Evolutionary conservation across 1,284 basidiomycete species (phyloP).

Genomic region (Psilocybe mexicana): DNA sequence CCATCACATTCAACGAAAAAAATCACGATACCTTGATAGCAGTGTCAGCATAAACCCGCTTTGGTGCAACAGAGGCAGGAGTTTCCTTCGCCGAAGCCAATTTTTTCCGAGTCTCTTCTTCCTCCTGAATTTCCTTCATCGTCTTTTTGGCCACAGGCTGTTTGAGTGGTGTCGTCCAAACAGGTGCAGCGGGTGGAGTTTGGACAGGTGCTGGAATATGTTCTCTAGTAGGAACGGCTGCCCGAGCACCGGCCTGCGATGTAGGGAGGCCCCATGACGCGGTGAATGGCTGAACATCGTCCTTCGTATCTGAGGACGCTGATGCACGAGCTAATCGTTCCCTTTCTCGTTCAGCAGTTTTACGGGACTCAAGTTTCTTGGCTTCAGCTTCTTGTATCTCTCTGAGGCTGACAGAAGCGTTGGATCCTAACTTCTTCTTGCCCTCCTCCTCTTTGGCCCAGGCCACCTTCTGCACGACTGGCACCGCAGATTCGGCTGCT

Average conservation of each 20-base stretch:
- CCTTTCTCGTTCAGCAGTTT: slow-evolving; percentile 65
- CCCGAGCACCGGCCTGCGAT: slow-evolving; percentile 64
- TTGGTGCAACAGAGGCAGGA: slow-evolving; percentile 52
- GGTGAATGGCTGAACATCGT: slow-evolving; percentile 62
- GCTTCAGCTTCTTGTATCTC: slow-evolving; percentile 96
- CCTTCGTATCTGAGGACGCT: slow-evolving; percentile 41
- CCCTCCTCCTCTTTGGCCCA: slow-evolving; percentile 69
- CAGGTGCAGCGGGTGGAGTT: slow-evolving; percentile 42
- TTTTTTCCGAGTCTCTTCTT: slow-evolving; percentile 88
- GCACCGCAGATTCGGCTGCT: slow-evolving; percentile 30
- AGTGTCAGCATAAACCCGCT: slow-evolving; percentile 80
- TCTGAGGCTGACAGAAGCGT: slow-evolving; percentile 70
- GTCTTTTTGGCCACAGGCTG: slow-evolving; percentile 76
- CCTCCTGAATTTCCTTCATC: slow-evolving; percentile 98
- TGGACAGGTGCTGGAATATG: slow-evolving; percentile 37
- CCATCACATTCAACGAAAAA: not conserved
- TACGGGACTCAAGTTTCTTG: slow-evolving; percentile 77
- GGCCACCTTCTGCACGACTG: slow-evolving; percentile 46
- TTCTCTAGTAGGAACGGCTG: slow-evolving; percentile 45
- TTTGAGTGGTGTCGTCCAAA: slow-evolving; percentile 69
- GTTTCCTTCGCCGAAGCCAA: slow-evolving; percentile 57
- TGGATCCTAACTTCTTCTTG: slow-evolving; percentile 49
- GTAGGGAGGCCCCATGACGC: slow-evolving; percentile 80
- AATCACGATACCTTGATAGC: slow-evolving; percentile 62
- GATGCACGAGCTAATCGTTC: slow-evolving; percentile 56